Conservation (phyloP, 2,329 filamentous ascomycete species). For the Aspergillus fumigatiaffinis region DNA sequence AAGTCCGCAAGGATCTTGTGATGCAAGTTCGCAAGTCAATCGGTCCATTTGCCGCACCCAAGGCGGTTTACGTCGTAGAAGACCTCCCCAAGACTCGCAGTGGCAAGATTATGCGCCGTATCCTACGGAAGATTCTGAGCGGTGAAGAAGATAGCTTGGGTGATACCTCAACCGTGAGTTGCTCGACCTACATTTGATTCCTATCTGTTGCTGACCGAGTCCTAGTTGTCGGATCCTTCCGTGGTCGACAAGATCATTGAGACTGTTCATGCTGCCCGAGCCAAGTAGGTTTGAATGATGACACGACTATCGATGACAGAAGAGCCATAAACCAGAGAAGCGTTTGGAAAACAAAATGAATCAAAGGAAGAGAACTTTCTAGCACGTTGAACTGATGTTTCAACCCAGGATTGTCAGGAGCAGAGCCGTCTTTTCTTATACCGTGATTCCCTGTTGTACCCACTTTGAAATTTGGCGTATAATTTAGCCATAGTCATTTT, state of each 20-base stretch:
- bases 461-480: slow-evolving; percentile 8
- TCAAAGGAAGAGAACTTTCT: not conserved
- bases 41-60: slow-evolving; percentile 93
- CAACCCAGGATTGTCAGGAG: not conserved
- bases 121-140: slow-evolving; percentile 93
- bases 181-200: slow-evolving; percentile 3
- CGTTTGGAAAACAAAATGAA: not conserved
- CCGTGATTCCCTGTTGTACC: slow-evolving; percentile 17
- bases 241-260: slow-evolving; percentile 88
- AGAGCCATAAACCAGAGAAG: slow-evolving; percentile 1
- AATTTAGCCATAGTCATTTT: slow-evolving; percentile 6
- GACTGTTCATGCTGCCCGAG: slow-evolving; percentile 59
- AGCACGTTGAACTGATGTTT: not conserved
- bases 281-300: slow-evolving; percentile 29
- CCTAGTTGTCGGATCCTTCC: slow-evolving; percentile 77
- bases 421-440: slow-evolving; percentile 3
- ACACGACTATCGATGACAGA: slow-evolving; percentile 3
- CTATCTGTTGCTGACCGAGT: not conserved
- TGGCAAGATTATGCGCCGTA: slow-evolving; percentile 98
- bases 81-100: slow-evolving; percentile 96
- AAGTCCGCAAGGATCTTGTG: slow-evolving; percentile 87
- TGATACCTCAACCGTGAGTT: slow-evolving; percentile 80
- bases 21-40: slow-evolving; percentile 96
- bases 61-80: slow-evolving; percentile 83
- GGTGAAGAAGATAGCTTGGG: slow-evolving; percentile 96